Evolutionary conservation across 2,329 filamentous ascomycete genomes (phyloP), one percentile per base, ranked within the genome.

Genomic region (Aspergillus pseudoglaucus): DNA sequence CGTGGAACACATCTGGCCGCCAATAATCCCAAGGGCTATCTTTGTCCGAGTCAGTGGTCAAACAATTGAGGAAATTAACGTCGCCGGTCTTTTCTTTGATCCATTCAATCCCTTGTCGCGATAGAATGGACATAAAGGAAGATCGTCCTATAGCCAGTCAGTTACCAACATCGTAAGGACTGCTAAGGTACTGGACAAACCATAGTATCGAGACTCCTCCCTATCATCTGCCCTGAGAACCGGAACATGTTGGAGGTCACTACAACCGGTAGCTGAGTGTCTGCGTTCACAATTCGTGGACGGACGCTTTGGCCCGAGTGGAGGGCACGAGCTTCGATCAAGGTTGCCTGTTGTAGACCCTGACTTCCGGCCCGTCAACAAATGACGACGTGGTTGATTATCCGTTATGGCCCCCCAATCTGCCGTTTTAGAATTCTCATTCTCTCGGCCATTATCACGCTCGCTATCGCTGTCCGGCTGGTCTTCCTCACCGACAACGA

Each of bases 61-160:
- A 88, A 81, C 94, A 91, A 47, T 85, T 80, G 63, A 94, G 85
- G 68, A 96, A 96, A 0, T 87, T 90, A 25, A 76, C 80, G 62
- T 97, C 90, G n/a, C 91, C 91, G 2, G 90, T 95, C 73, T 91
- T 95, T 54, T 88, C 83, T 60, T 95, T 95, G 47, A 97, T 90
- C 90, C 93, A 97, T 64, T 95, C 85, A 47, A 97, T 91, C 35
- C 91, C 91, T 65, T 94, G 93, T 33, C 89, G 89, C 0, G 90
- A 96, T 72, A 97, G 91, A 57, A 97, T 96, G 49, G 90, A 96
- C 68, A 95, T 93, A 10, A 90, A 90, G 4, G 90, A 96, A 0
- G 90, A 94, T 1, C 88, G 94, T 25, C 90, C 88, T 90, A 37
- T 3, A 10, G 18, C 10, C 15, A n/a, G 41, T 44, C 44, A 38